Base-by-base conservation (phyloP, 352 stramenopile species). In the Phytophthora ramorum region DNA sequence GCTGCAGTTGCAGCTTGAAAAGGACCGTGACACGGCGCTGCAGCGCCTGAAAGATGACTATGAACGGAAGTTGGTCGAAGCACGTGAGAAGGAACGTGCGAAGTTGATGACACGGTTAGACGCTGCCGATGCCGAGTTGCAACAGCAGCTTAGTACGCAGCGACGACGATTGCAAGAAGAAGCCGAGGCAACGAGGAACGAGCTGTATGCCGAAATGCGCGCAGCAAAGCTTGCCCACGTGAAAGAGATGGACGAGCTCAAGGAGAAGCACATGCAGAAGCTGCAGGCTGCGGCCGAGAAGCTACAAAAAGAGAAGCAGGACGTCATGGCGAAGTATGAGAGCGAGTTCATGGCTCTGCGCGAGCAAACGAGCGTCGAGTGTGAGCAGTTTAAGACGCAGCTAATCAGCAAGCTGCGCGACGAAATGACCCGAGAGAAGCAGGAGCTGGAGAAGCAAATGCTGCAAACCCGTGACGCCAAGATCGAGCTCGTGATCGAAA, bases 401-500 rank as follows among this genome's bases (percentile, higher is more conserved):
- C 53, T 91, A 7, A 73, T 62, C 2, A 56, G 75, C 22, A 87
- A 85, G 52, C 52, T 92, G 57, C 81, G 83, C 0, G 64, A 76
- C 17, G 83, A 94, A 48, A 73, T 81, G 49, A 66, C 78, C 30
- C 79, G 75, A 32, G 80, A 92, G 45, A 90, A 90, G 20, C 66
- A 81, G 28, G 76, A 75, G 37, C 44, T 92, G 12, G 82, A 92
- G 65, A 78, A 76, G 67, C 80, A 92, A 40, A 89, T 92, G 86
- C 68, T 92, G 45, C 63, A 69, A 49, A 76, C 82, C 3, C 86
- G 86, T n/a, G 81, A 95, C 57, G 75, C 82, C 8, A 92, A 95
- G 69, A 88, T 93, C 37, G 82, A 93, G 52, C 51, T 94, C 35
- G 83, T 94, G 61, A 92, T 94, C 28, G 82, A 89, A 38, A 92